Conservation (phyloP, 2,329 filamentous ascomycete genomes). For the Colletotrichum sp. region DNA sequence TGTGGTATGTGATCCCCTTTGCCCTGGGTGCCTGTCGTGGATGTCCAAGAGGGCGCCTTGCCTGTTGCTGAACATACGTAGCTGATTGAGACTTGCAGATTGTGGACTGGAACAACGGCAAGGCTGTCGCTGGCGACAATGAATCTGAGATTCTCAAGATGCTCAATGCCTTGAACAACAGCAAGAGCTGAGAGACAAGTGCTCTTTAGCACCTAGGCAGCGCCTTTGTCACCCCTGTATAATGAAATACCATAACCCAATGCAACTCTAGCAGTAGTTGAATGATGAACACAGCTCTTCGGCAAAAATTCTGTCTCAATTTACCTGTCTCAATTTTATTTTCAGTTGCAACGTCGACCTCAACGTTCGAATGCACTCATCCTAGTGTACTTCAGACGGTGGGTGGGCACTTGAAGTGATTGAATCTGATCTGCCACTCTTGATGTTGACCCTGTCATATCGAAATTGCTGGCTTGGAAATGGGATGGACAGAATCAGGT, state of each 20-base stretch:
- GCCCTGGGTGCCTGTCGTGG: background rate
- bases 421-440: background rate
- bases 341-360: background rate
- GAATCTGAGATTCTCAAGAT: slow-evolving; percentile 91
- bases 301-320: fast-evolving
- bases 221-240: background rate
- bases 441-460: background rate
- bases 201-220: background rate
- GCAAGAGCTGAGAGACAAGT: background rate
- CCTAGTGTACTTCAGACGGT: background rate
- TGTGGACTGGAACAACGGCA: slow-evolving; percentile 95
- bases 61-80: background rate
- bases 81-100: slow-evolving; percentile 42
- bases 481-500: background rate
- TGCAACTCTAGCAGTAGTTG: background rate
- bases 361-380: fast-evolving
- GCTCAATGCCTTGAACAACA: slow-evolving; percentile 60
- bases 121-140: slow-evolving; percentile 76
- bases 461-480: background rate
- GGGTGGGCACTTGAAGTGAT: background rate
- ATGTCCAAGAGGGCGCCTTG: background rate
- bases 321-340: background rate
- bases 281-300: slow-evolving; percentile 12
- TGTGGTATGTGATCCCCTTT: slow-evolving; percentile 63
- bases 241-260: background rate